These are phyloP conservation scores for Alisma plantagoaquatica DNA, from an alignment of 106 monocot species.

Conservation along the genomic window DNA sequence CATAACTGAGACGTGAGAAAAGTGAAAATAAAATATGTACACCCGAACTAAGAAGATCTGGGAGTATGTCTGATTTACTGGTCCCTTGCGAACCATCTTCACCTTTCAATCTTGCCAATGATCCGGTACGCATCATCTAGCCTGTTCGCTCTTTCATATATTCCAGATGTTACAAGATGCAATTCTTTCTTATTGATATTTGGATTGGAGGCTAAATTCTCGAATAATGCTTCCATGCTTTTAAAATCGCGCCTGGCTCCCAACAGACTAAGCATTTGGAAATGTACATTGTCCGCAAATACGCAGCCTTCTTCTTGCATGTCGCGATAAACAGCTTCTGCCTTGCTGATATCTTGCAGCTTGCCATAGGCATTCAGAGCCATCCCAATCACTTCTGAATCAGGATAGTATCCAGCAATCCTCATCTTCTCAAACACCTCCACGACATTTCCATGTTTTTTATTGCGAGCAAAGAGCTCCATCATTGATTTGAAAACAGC, in stretches of 20 bases:
- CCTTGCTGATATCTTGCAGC: conserved; percentile 64
- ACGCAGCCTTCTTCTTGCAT: conserved; percentile 84
- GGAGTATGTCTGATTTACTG: background rate
- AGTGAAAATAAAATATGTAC: too few species aligned
- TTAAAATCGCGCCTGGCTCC: conserved; percentile 63
- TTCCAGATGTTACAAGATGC: conserved; percentile 47
- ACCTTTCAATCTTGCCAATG: conserved; percentile 14
- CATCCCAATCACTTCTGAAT: conserved; percentile 59
- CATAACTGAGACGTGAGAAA: too few species aligned
- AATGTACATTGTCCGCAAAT: conserved; percentile 74
- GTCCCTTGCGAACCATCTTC: background rate
- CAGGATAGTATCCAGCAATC: conserved; percentile 47
- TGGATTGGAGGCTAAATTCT: conserved; percentile 38
- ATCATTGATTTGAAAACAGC: conserved; percentile 55
- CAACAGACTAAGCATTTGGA: conserved; percentile 83
- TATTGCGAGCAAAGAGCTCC: conserved; percentile 56
- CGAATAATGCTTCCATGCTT: conserved; percentile 44
- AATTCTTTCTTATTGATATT: conserved; percentile 76
- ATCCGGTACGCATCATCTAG: conserved; percentile 73
- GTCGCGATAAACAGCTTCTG: conserved; percentile 46
- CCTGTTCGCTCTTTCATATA: conserved; percentile 83
- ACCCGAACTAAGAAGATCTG: too few species aligned
- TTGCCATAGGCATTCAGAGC: conserved; percentile 82
- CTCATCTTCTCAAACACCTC: conserved; percentile 90
- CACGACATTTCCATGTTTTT: conserved; percentile 54